Base-by-base conservation (phyloP, 2,329 filamentous ascomycete genomes). In the Penicillium verrucosum region DNA sequence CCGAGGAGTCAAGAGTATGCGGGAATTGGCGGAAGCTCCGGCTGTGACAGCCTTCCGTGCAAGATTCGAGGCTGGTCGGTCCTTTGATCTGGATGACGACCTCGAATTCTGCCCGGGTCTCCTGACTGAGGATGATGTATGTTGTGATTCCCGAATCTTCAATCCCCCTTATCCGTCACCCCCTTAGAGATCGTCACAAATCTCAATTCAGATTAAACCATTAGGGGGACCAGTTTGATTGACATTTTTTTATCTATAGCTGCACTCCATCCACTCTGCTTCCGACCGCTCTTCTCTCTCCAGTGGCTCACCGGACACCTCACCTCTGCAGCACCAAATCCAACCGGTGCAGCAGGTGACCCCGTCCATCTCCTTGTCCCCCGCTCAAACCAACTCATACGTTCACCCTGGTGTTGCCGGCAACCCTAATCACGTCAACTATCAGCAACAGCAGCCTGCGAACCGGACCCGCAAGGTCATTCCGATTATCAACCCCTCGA, bases 81-180 rank as follows among this genome's bases (percentile, higher is more conserved):
- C 92, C 10, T 97, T 97, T 70, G 93, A 97, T 67, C 83, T 97
- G 60, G 93, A 97, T 70, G 93, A 97, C 73, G 93, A 97, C 74
- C 83, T 96, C 78, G 89, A 96, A 76, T 97, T 97, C 77, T 97
- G 92, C 78, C 93, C 93, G 61, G 87, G 88, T 73, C 84, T 97
- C 66, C 81, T 97, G 79, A 96, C 92, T 36, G 92, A 97, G 78
- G 92, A 85, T 77, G 92, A 96, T 85, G 92, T 96, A 86, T 70
- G 76, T 77, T 61, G 42, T 49, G 57, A 57, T 45, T 30, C 21
- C 11, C 46, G 45, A 44, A 38, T 38, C 21, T 34, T 21, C 38
- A 16, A 38, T 7, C 16, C 51, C 36, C 47, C 41, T 18, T 37
- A 27, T 18, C 29, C 32, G 30, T 37, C 29, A 23, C 43, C 40